Conservation (phyloP, 805 yeast genomes). For the Diddensiella caesifluorescens region DNA sequence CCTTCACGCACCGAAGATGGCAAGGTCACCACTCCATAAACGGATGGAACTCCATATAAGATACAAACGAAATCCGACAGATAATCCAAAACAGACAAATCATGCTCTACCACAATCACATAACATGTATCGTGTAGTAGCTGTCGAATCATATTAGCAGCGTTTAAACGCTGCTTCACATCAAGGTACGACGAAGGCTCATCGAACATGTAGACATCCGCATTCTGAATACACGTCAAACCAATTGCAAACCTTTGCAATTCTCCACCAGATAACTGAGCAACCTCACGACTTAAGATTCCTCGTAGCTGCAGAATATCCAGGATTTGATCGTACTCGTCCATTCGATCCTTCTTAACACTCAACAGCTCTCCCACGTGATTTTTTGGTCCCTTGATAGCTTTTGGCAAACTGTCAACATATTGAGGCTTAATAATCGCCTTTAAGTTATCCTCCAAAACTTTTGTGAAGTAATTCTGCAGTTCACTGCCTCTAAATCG, state of each 20-base stretch:
- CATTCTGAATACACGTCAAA: slow-evolving; percentile 91
- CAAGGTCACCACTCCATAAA: slow-evolving; percentile 96
- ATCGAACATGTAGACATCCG: slow-evolving; percentile 97
- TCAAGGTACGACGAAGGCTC: slow-evolving; percentile 98
- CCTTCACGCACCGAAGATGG: slow-evolving; percentile 99
- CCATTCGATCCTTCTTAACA: slow-evolving; percentile 68
- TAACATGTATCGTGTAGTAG: slow-evolving; percentile 67
- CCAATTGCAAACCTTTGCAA: slow-evolving; percentile 97
- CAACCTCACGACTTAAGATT: slow-evolving; percentile 81
- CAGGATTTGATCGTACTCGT: slow-evolving; percentile 58
- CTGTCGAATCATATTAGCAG: slow-evolving; percentile 90
- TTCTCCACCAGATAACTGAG: slow-evolving; percentile 95
- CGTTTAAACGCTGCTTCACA: slow-evolving; percentile 97
- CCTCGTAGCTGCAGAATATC: slow-evolving; percentile 67
- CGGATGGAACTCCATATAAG: slow-evolving; percentile 96
- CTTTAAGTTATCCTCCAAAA: slow-evolving; percentile 87
- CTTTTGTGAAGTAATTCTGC: slow-evolving; percentile 91
- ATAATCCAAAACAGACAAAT: slow-evolving; percentile 94
- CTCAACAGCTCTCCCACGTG: slow-evolving; percentile 75
- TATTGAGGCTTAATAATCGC: slow-evolving; percentile 99
- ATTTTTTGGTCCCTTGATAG: slow-evolving; percentile 84
- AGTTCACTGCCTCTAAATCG: slow-evolving; percentile 96
- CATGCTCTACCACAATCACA: slow-evolving; percentile 98
- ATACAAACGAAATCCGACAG: slow-evolving; percentile 96
- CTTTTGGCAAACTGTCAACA: slow-evolving; percentile 96